phyloP scores from a whole-genome alignment of 2,329 filamentous ascomycete species.

The Lasiodiplodia gonubiensis region DNA sequence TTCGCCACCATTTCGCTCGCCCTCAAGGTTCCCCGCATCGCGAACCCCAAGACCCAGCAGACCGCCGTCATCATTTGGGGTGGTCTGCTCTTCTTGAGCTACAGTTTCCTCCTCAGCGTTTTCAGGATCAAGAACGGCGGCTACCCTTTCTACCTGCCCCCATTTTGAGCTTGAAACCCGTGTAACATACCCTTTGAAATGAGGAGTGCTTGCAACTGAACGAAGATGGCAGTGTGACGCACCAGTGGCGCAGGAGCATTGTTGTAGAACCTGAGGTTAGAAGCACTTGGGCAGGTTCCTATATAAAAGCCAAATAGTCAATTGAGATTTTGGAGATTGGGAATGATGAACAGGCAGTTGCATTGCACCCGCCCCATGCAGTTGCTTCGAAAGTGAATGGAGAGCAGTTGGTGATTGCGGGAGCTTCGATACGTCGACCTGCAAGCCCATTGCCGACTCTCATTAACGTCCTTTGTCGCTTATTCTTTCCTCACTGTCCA shows the following conservation, averaged over 20 bases:
- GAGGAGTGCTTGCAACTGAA: background rate
- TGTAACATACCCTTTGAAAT: constrained; percentile 4
- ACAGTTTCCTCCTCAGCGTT: constrained; percentile 91
- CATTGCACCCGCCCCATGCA: no score
- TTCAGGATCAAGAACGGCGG: constrained; percentile 95
- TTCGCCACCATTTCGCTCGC: constrained; percentile 92
- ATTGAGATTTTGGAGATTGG: background rate
- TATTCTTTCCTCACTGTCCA: no score
- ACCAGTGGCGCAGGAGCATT: background rate
- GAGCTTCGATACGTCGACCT: no score
- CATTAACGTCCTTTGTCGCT: no score
- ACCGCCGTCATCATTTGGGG: constrained; percentile 82
- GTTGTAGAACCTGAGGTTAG: background rate
- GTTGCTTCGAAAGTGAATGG: no score
- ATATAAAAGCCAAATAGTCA: constrained; percentile 15
- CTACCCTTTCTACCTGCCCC: constrained; percentile 92
- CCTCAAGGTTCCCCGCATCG: constrained; percentile 88
- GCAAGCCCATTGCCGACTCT: no score
- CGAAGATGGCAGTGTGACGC: background rate
- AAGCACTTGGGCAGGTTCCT: background rate
- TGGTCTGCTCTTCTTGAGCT: constrained; percentile 76
- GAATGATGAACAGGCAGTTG: no score
- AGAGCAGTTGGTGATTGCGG: no score
- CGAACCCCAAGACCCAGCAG: constrained; percentile 77
- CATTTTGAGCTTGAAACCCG: constrained; percentile 63